A percentile compares a stretch with the other conserved stretches of the same genome.
Conservation (phyloP, 2,329 filamentous ascomycete species). For the Monilinia fructicola region DNA sequence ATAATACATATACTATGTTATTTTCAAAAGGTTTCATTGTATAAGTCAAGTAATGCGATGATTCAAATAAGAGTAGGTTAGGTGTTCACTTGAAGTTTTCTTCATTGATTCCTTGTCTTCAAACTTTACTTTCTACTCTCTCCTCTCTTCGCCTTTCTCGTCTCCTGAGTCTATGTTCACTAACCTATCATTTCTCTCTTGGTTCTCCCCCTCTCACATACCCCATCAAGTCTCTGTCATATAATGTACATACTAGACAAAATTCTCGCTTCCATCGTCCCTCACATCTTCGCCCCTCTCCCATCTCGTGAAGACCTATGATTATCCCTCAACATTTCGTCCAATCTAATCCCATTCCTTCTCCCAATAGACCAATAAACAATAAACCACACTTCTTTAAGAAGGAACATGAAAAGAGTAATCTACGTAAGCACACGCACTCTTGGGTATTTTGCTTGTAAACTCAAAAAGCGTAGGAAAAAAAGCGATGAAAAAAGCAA, state of each 20-base stretch:
- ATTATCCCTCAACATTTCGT: neutral
- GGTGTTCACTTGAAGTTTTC: too few relatives aligned
- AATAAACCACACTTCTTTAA: neutral
- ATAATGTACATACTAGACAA: neutral
- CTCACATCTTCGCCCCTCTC: neutral
- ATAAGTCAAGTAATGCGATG: too few relatives aligned
- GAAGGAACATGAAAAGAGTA: neutral
- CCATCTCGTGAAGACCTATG: too few relatives aligned
- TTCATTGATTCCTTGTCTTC: too few relatives aligned
- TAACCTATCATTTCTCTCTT: neutral
- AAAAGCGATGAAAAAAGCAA: neutral
- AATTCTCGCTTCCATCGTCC: neutral
- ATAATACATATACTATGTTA: too few relatives aligned
- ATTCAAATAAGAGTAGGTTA: too few relatives aligned
- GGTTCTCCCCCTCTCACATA: neutral
- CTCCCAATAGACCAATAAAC: conserved; percentile 5
- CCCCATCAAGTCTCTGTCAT: neutral
- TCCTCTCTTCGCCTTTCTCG: neutral
- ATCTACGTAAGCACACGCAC: conserved; percentile 13
- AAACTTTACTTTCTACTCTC: neutral
- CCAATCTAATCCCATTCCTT: neutral
- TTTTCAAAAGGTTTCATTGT: too few relatives aligned
- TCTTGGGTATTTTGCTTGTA: conserved; percentile 22
- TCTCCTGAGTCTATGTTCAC: too few relatives aligned
- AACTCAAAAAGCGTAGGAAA: conserved; percentile 12